A percentile compares a stretch with the other conserved stretches of the same genome.
Evolutionary conservation across 2,329 filamentous ascomycete species (phyloP).

Genomic region (Albophoma yamanashiensis): DNA sequence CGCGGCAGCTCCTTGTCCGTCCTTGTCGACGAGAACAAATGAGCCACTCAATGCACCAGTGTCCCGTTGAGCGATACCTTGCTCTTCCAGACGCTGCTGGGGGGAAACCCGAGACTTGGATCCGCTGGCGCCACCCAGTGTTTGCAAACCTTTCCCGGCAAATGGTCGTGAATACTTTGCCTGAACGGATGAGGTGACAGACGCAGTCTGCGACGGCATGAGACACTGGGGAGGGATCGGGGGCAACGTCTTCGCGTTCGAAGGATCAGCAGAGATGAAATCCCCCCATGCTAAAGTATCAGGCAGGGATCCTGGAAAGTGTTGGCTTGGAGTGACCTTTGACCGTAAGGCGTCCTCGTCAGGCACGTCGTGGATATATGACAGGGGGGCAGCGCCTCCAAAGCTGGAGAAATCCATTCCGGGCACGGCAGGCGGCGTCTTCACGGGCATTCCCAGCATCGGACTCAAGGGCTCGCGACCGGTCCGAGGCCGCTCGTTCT

Average conservation of each 20-base stretch:
- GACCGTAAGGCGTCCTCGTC: conserved; percentile 13
- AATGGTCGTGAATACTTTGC: conserved; percentile 43
- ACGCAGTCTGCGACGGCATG: conserved; percentile 40
- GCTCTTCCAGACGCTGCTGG: conserved; percentile 14
- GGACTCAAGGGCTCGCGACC: conserved; percentile 42
- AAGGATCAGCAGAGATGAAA: conserved; percentile 25
- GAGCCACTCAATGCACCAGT: conserved; percentile 9
- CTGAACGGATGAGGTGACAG: conserved; percentile 39
- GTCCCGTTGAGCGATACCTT: conserved; percentile 5
- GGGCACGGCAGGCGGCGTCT: conserved; percentile 22
- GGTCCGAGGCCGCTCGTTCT: conserved; percentile 39
- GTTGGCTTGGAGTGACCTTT: conserved; percentile 15
- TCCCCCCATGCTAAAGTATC: conserved; percentile 45
- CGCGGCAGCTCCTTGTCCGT: conserved; percentile 4
- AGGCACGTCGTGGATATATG: conserved; percentile 22
- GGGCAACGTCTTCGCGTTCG: conserved; percentile 21
- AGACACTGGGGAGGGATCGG: conserved; percentile 40
- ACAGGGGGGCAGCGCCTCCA: conserved; percentile 17
- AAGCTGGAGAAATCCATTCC: conserved; percentile 31
- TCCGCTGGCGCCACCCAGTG: conserved; percentile 28
- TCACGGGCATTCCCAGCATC: conserved; percentile 35
- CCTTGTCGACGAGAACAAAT: conserved; percentile 13
- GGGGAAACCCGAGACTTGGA: conserved; percentile 20
- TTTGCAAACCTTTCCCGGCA: conserved; percentile 43
- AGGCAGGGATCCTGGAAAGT: conserved; percentile 34